Base-by-base conservation (phyloP, 1,284 basidiomycete genomes). In the Fomitopsis betulina region DNA sequence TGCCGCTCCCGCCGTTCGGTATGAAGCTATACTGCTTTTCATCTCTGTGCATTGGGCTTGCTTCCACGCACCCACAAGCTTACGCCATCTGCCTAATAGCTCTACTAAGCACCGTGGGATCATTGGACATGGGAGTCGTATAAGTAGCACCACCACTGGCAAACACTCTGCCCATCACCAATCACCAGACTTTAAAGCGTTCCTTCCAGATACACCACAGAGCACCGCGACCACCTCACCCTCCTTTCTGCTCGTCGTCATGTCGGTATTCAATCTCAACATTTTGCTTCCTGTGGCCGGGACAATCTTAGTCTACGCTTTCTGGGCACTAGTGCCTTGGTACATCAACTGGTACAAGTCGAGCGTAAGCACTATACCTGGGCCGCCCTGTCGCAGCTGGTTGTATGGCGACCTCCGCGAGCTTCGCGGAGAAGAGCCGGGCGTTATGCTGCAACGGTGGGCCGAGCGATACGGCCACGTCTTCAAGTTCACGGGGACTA, bases 401-500 rank as follows among this genome's bases (percentile, higher is more conserved):
- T 61, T 89, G 21, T 84, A 73, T 61, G 87, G 87, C 0, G 82
- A 83, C 63, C 40, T 83, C 54, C 71, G 65, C 51, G 76, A 81
- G 3, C 74, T 85, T 2, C 68, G 68, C 53, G 66, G 73, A 1
- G 72, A 69, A 17, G 69, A 66, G 12, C 77, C 82, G 58, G 55
- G 75, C 3, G 71, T 72, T 0, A 61, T 79, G 23, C 75, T 80
- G 32, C 79, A 84, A 54, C 65, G 77, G 65, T 90, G 87, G 87
- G 67, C 76, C 0, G 64, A 73, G 42, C 62, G 82, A 60, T 85
- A 85, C 60, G 86, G 87, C 0, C 67, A 60, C 5, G 82, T 78
- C 0, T 63, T 86, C 52, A 76, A 68, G 57, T 83, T 78, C 57
- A 75, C 74, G 54, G 72, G 72, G 1, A 63, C 81, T 1, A 71